A percentile compares a stretch with the other conserved stretches of the same genome.
These are phyloP conservation scores for Candida peoriensis DNA, from an alignment of 805 yeast genomes.

Conservation along the genomic window DNA sequence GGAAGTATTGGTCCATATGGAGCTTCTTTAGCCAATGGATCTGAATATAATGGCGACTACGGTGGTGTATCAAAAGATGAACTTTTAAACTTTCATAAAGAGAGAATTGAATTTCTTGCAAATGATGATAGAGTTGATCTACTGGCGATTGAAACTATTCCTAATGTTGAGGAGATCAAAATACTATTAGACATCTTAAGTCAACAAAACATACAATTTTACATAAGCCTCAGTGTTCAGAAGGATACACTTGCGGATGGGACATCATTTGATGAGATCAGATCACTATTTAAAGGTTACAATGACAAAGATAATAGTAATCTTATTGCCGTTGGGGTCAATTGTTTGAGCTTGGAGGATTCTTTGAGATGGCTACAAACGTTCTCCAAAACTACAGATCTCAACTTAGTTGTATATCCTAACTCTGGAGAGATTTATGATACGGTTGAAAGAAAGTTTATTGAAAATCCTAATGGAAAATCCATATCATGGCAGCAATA, in stretches of 20 bases:
- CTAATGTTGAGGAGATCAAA: constrained; percentile 51
- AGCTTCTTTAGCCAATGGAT: constrained; percentile 59
- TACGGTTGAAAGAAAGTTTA: constrained; percentile 40
- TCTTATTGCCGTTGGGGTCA: constrained; percentile 48
- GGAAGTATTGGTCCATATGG: constrained; percentile 81
- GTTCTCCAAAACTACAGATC: constrained; percentile 14
- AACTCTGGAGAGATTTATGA: constrained; percentile 71
- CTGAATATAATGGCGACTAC: constrained; percentile 73
- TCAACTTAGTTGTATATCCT: constrained; percentile 53
- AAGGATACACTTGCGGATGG: constrained; percentile 45
- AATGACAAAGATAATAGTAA: constrained; percentile 12
- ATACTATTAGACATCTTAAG: constrained; percentile 40
- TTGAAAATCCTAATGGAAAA: constrained; percentile 18
- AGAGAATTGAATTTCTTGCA: constrained; percentile 36
- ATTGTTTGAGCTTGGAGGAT: constrained; percentile 51
- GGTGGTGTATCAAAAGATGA: constrained; percentile 29
- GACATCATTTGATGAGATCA: constrained; percentile 32
- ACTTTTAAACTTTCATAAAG: constrained; percentile 46
- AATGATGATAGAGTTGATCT: constrained; percentile 43
- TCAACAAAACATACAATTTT: constrained; percentile 37
- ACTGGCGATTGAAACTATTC: constrained; percentile 70
- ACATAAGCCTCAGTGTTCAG: constrained; percentile 38
- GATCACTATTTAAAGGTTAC: constrained; percentile 16
- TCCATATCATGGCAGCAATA: constrained; percentile 32
- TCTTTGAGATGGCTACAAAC: constrained; percentile 37